Evolutionary conservation across 2,329 filamentous ascomycete species (phyloP), one percentile per base, ranked within the genome.

Genomic region (Xylaria sp.): DNA sequence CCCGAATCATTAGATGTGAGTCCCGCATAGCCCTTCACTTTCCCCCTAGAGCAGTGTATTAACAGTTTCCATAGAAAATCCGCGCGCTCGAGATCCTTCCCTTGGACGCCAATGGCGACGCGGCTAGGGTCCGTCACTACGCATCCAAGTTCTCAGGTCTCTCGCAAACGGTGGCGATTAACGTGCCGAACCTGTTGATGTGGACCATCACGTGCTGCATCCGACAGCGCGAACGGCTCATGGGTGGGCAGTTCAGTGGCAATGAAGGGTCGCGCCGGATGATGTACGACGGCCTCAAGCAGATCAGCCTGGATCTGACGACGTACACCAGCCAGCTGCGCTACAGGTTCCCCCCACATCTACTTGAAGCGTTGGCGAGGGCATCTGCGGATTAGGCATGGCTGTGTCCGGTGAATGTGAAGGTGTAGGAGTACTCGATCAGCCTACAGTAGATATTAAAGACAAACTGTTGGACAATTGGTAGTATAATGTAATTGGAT

Each of bases 191-290:
- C 79, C 85, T 98, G 70, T 87, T 99, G 70, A 91, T 97, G 83
- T 98, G 96, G 96, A 93, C 93, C 58, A 93, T 99, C 72, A 87
- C 91, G 48, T 94, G 92, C 81, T 97, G 94, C 80, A 90, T 91
- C 58, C 87, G 90, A 65, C 91, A 97, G 80, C 88, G 93, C 70
- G 90, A 92, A 74, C 84, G 90, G 69, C 85, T 97, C 55, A 86
- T 87, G 64, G 86, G 85, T 66, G 90, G 90, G 32, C 87, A 91
- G 74, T 97, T 91, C 79, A 93, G 91, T 73, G 91, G 88, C 70
- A 91, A 91, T 79, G 89, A 90, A 76, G 87, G 87, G 64, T 91
- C 85, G 71, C 84, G 86, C 76, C 85, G 82, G 77, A 81, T 83
- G 79, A 86, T 93, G 81, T 89, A 91, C 60, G 89, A 91, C 66